Percentiles rank a stretch among this genome's conserved stretches.
Evolutionary conservation across 2,329 filamentous ascomycete genomes (phyloP).

Genomic region (Apiospora arundinis): DNA sequence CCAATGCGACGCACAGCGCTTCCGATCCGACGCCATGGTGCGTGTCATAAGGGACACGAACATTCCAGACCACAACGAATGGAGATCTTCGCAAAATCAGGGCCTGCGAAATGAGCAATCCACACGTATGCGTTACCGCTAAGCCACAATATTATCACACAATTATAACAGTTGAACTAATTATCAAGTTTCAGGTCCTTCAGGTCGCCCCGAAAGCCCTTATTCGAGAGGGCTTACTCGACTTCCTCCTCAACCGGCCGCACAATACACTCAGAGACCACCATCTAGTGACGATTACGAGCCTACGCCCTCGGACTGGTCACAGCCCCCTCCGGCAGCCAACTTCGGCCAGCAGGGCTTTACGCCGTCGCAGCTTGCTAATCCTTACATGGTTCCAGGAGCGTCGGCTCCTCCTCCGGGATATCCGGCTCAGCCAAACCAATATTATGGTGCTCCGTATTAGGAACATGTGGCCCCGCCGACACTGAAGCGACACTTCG

Average conservation of each 20-base stretch:
- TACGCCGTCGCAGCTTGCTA: slow-evolving; percentile 27
- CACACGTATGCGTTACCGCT: slow-evolving; percentile 46
- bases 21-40: slow-evolving; percentile 75
- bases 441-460: slow-evolving; percentile 19
- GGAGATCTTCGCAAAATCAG: slow-evolving; percentile 52
- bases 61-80: slow-evolving; percentile 66
- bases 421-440: slow-evolving; percentile 25
- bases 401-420: slow-evolving; percentile 9
- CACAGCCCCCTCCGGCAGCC: slow-evolving; percentile 24
- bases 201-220: slow-evolving; percentile 53
- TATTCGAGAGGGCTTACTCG: slow-evolving; percentile 46
- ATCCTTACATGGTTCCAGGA: slow-evolving; percentile 33
- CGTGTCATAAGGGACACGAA: slow-evolving; percentile 72
- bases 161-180: slow-evolving; percentile 22
- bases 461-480: not conserved
- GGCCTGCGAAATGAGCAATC: slow-evolving; percentile 34
- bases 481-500: not conserved
- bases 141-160: slow-evolving; percentile 17
- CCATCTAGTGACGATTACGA: slow-evolving; percentile 53
- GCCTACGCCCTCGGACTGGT: slow-evolving; percentile 16
- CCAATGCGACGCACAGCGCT: slow-evolving; percentile 72
- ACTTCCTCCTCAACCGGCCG: slow-evolving; percentile 46
- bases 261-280: slow-evolving; percentile 57
- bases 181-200: slow-evolving; percentile 36
- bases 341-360: slow-evolving; percentile 35